These are phyloP conservation scores for Waltergamsia citrina DNA, from an alignment of 2,329 filamentous ascomycete genomes.

Conservation along the genomic window DNA sequence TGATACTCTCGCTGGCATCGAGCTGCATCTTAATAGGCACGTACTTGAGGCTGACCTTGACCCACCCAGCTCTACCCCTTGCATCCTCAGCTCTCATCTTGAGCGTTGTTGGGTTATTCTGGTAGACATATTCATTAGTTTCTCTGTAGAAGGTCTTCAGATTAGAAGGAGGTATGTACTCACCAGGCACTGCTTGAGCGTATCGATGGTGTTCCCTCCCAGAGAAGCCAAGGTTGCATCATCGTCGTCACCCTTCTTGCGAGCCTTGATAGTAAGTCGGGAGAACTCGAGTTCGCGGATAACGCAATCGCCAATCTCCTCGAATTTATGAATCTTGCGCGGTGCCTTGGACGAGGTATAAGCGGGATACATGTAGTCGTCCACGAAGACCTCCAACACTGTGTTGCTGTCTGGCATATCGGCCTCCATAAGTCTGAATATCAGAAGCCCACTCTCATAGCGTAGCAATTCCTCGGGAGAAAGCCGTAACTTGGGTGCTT, in stretches of 20 bases:
- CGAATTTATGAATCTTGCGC: conserved; percentile 61
- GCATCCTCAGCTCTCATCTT: conserved; percentile 73
- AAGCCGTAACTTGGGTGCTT: conserved; percentile 68
- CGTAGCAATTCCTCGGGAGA: conserved; percentile 70
- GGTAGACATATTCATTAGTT: no score
- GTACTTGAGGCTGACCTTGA: conserved; percentile 91
- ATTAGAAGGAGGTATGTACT: conserved; percentile 19
- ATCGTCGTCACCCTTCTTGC: conserved; percentile 68
- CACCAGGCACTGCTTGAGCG: conserved; percentile 79
- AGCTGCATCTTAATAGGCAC: conserved; percentile 90
- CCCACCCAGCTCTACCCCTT: conserved; percentile 50
- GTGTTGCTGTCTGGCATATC: conserved; percentile 69
- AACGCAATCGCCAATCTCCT: conserved; percentile 92
- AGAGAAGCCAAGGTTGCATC: conserved; percentile 75
- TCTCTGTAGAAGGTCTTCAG: no score
- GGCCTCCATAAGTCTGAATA: conserved; percentile 89
- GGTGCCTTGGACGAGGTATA: conserved; percentile 74
- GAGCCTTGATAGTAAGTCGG: conserved; percentile 76
- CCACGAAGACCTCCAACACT: conserved; percentile 81
- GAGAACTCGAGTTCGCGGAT: conserved; percentile 97
- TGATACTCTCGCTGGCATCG: conserved; percentile 92
- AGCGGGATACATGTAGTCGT: conserved; percentile 88
- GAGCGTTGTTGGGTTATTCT: conserved; percentile 85
- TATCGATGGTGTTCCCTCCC: conserved; percentile 75
- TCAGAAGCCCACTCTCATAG: conserved; percentile 84